Evolutionary conservation across 768 basidiomycete species (phyloP).

Genomic region (Xerocomellus chrysenteron): DNA sequence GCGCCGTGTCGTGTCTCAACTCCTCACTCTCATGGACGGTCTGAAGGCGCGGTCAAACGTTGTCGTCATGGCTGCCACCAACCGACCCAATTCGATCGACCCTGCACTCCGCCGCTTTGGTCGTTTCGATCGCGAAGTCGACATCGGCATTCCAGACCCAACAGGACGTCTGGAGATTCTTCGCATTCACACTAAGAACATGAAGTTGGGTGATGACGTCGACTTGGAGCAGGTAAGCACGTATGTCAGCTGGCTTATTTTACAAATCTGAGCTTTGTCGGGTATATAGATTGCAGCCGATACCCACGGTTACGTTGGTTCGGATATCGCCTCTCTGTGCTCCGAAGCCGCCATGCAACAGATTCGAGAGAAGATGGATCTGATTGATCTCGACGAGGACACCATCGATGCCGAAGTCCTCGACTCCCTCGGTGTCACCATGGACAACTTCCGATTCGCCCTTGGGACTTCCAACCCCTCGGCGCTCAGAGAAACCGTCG

Average conservation of each 20-base stretch:
- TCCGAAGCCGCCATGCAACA: slow-evolving; percentile 99
- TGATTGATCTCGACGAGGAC: slow-evolving; percentile 94
- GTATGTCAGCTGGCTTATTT: neutral
- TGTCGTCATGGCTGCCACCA: slow-evolving; percentile 99
- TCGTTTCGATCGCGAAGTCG: slow-evolving; percentile 98
- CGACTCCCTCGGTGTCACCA: slow-evolving; percentile 97
- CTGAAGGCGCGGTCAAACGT: slow-evolving; percentile 98
- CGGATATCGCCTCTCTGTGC: slow-evolving; percentile 95
- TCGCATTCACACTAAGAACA: slow-evolving; percentile 99
- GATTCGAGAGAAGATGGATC: slow-evolving; percentile 99
- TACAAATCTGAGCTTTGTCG: slow-evolving; percentile 3
- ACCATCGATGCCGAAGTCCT: slow-evolving; percentile 99
- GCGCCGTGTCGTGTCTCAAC: slow-evolving; percentile 97
- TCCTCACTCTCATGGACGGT: slow-evolving; percentile 98
- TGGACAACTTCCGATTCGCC: slow-evolving; percentile 99
- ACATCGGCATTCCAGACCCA: slow-evolving; percentile 99
- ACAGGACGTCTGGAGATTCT: slow-evolving; percentile 99
- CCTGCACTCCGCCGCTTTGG: slow-evolving; percentile 98
- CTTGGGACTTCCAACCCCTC: slow-evolving; percentile 97
- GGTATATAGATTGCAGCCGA: slow-evolving; percentile 88
- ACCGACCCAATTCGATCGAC: slow-evolving; percentile 98
- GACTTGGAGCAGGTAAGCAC: slow-evolving; percentile 84
- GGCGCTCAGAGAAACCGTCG: slow-evolving; percentile 97
- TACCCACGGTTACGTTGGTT: slow-evolving; percentile 99
- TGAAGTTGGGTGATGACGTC: slow-evolving; percentile 96